These are phyloP conservation scores for Sphaerulina musiva DNA, from an alignment of 2,329 filamentous ascomycete species.

Conservation along the genomic window DNA sequence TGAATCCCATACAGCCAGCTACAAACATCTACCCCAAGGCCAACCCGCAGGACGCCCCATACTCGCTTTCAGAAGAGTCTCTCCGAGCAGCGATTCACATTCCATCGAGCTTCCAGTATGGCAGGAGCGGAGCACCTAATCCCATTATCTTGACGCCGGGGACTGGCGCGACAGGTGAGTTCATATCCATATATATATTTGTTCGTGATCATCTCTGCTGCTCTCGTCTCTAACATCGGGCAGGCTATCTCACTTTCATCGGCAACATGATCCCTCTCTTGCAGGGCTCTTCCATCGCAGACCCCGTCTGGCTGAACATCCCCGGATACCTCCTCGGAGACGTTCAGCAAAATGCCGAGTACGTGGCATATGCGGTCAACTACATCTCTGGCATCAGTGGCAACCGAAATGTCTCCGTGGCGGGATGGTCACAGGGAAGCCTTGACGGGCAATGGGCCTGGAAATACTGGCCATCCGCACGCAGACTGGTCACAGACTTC, in stretches of 20 bases:
- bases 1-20: slow-evolving; percentile 21
- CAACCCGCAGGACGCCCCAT: slow-evolving; percentile 41
- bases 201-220: neutral
- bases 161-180: slow-evolving; percentile 41
- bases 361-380: slow-evolving; percentile 52
- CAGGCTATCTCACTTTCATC: slow-evolving; percentile 38
- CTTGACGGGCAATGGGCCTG: slow-evolving; percentile 51
- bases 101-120: slow-evolving; percentile 44
- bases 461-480: slow-evolving; percentile 51
- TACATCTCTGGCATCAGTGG: slow-evolving; percentile 43
- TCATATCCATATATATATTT: too few species aligned
- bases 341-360: slow-evolving; percentile 48
- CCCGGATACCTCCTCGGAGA: slow-evolving; percentile 44
- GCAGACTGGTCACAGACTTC: slow-evolving; percentile 42
- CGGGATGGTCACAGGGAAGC: slow-evolving; percentile 51
- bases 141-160: slow-evolving; percentile 50
- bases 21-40: slow-evolving; percentile 35
- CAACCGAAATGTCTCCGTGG: slow-evolving; percentile 37
- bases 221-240: neutral
- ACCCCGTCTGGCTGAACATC: slow-evolving; percentile 52
- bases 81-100: slow-evolving; percentile 49
- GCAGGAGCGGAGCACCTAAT: slow-evolving; percentile 31
- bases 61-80: slow-evolving; percentile 41
- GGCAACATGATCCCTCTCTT: slow-evolving; percentile 47
- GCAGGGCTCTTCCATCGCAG: slow-evolving; percentile 37